A percentile compares a stretch with the other conserved stretches of the same genome.
Evolutionary conservation across 2,329 filamentous ascomycete genomes (phyloP).

Genomic region (Rhinocladiella similis): DNA sequence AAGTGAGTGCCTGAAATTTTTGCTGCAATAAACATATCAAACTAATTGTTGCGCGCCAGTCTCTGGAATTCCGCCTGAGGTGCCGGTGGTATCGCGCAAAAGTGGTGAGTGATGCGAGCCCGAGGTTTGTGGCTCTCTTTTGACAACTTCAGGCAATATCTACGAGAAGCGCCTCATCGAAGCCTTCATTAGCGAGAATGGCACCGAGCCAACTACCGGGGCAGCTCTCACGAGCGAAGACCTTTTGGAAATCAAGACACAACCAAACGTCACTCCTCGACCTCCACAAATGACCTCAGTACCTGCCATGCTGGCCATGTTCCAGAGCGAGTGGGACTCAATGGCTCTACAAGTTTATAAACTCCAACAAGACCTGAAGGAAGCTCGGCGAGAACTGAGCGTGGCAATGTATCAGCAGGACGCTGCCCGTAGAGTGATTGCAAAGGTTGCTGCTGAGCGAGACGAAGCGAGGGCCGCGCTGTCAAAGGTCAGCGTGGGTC

Average conservation of each 20-base stretch:
- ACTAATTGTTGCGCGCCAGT: constrained; percentile 56
- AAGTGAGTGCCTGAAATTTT: constrained; percentile 15
- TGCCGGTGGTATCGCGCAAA: constrained; percentile 92
- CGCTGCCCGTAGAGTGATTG: constrained; percentile 93
- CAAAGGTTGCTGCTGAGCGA: constrained; percentile 82
- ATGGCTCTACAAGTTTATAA: constrained; percentile 89
- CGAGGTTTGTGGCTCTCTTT: constrained; percentile 26
- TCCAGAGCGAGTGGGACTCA: constrained; percentile 98
- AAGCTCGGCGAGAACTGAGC: constrained; percentile 89
- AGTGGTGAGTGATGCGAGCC: constrained; percentile 64
- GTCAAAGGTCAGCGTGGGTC: constrained; percentile 75
- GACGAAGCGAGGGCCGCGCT: constrained; percentile 90
- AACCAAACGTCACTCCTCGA: constrained; percentile 80
- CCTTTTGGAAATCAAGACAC: constrained; percentile 81
- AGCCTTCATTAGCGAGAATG: constrained; percentile 89
- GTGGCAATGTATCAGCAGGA: constrained; percentile 96
- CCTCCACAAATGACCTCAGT: constrained; percentile 95
- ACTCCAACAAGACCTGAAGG: constrained; percentile 81
- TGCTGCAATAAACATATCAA: not conserved
- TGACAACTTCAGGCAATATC: constrained; percentile 65
- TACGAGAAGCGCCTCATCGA: constrained; percentile 96
- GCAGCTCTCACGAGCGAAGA: constrained; percentile 82
- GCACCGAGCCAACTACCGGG: constrained; percentile 86
- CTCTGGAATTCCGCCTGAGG: constrained; percentile 93
- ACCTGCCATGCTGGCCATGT: constrained; percentile 86